Evolutionary conservation across 2,329 filamentous ascomycete species (phyloP), one percentile per base, ranked within the genome.

Genomic region (Fusarium sp.): DNA sequence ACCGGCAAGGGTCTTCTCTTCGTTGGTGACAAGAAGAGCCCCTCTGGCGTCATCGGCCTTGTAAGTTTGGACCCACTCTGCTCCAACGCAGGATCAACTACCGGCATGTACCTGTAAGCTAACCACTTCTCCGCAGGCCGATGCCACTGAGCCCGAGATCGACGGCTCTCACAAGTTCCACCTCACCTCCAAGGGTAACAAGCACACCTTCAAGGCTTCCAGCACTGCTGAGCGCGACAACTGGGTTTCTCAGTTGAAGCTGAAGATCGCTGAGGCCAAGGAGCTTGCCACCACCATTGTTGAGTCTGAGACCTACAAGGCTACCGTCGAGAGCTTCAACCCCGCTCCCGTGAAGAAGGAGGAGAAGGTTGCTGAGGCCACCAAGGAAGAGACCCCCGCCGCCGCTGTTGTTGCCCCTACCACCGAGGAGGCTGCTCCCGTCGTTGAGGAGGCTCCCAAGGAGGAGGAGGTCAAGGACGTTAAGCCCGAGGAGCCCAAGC

Each of bases 1-100:
- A 97, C 95, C 61, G 95, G 95, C 79, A 97, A 97, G 86, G 96
- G 96, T 77, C 91, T 98, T 20, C 85, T 98, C 40, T 97, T 96
- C 86, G 92, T 93, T 81, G 90, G 91, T 75, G 91, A 97, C 82
- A 97, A 96, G 88, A 84, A 88, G 69, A 86, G 87, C 62, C 94
- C 95, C 63, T 85, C 89, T 72, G 91, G 93, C 75, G 89, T 96
- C 74, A 90, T 98, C 79, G 92, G 93, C 81, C 83, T 97, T 78
- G 93, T 97, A 87, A 76, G 91, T 63, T 12, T n/a, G 50, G 69
- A 60, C 58, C 70, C 66, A 73, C 67, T 48, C 17, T 20, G 42
- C 67, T 48, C 17, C 21, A 45, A 34, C 23, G 39, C 62, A 62
- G 36, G 30, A 14, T 36, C 46, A 71, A 68, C 62, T 71, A 21